A percentile compares a stretch with the other conserved stretches of the same genome.
These are phyloP conservation scores for Amanita fuliginea DNA, from an alignment of 768 basidiomycete genomes.

Conservation along the genomic window DNA sequence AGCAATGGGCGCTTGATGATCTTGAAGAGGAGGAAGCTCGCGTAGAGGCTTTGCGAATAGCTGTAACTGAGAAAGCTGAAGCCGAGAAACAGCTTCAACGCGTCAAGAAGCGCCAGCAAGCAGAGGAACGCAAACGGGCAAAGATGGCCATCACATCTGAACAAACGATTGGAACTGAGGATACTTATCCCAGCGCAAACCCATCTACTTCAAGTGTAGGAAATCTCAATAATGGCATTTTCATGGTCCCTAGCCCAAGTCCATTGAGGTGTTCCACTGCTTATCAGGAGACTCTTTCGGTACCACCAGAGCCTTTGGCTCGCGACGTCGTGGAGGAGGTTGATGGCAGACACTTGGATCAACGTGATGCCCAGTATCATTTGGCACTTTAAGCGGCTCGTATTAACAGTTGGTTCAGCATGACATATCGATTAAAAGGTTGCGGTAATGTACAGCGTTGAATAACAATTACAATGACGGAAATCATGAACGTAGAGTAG, in stretches of 20 bases:
- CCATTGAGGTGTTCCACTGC: constrained; percentile 33
- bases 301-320: not conserved
- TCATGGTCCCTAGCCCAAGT: constrained; percentile 28
- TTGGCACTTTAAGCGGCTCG: not conserved
- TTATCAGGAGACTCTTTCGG: constrained; percentile 10
- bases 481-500: no score
- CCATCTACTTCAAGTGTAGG: not conserved
- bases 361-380: no score
- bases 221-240: constrained; percentile 1
- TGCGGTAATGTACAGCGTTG: no score
- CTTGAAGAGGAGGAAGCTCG: constrained; percentile 64
- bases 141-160: constrained; percentile 8
- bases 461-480: no score
- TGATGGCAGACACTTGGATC: not conserved
- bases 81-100: constrained; percentile 40
- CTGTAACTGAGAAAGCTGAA: constrained; percentile 28
- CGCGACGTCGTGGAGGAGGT: not conserved
- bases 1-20: constrained; percentile 72
- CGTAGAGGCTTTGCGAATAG: constrained; percentile 26
- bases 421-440: no score
- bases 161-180: not conserved
- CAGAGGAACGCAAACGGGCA: constrained; percentile 31
- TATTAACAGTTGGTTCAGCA: no score
- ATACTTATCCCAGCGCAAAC: constrained; percentile 2
- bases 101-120: constrained; percentile 39